phyloP scores from a whole-genome alignment of 2,329 filamentous ascomycete species.

The Nannizziopsis barbatae region DNA sequence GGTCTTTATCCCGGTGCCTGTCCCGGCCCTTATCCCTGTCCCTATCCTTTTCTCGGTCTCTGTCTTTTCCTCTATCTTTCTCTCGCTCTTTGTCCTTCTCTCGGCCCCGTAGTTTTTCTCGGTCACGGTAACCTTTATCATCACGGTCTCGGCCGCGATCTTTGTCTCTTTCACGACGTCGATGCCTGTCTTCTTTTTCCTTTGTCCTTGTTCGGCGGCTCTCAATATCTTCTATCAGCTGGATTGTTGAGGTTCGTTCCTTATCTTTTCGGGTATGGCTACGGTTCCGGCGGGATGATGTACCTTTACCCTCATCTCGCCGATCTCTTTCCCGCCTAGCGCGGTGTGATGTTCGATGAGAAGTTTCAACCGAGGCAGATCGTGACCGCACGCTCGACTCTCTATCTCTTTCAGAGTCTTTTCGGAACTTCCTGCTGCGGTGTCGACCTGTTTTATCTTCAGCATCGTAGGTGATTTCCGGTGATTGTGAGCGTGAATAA shows the following conservation, averaged over 20 bases:
- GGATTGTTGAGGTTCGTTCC: conserved; percentile 5
- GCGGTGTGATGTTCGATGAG: conserved; percentile 48
- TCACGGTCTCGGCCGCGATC: conserved; percentile 25
- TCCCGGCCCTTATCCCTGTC: conserved; percentile 20
- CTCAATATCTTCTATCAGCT: conserved; percentile 9
- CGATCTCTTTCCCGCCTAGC: conserved; percentile 50
- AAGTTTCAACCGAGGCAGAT: conserved; percentile 53
- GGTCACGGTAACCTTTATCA: conserved; percentile 23
- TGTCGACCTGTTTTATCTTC: conserved; percentile 28
- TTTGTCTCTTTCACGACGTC: conserved; percentile 24
- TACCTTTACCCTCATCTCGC: conserved; percentile 28
- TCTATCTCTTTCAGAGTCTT: conserved; percentile 31
- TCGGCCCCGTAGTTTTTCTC: conserved; percentile 19
- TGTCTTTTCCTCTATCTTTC: conserved; percentile 19
- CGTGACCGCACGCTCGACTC: conserved; percentile 45
- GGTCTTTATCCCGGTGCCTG: conserved; percentile 21
- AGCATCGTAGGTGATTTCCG: conserved; percentile 20
- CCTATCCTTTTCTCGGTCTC: conserved; percentile 20
- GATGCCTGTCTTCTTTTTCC: conserved; percentile 27
- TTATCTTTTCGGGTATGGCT: conserved; percentile 22
- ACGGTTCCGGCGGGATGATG: conserved; percentile 42
- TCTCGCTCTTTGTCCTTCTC: conserved; percentile 21
- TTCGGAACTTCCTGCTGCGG: conserved; percentile 24
- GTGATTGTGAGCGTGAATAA: conserved; percentile 40
- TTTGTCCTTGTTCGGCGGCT: conserved; percentile 4